These are phyloP conservation scores for Cadophora sp. DNA, from an alignment of 2,329 filamentous ascomycete genomes.

Conservation along the genomic window DNA sequence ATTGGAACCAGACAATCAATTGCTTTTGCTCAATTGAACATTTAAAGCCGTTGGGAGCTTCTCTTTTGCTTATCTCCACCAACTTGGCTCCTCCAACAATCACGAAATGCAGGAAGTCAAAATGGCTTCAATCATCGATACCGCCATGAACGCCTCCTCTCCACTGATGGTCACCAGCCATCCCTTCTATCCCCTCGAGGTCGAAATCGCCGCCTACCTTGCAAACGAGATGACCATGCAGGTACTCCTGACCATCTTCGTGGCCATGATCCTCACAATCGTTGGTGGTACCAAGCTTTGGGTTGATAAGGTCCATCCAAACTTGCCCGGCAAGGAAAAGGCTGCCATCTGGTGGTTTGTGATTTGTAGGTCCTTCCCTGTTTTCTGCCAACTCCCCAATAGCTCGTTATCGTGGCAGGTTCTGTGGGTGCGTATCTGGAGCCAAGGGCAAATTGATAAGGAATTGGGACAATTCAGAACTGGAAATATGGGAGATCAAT, in stretches of 20 bases:
- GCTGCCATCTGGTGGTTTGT: conserved; percentile 76
- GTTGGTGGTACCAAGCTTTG: conserved; percentile 62
- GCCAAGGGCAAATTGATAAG: not conserved
- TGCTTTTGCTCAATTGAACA: conserved; percentile 12
- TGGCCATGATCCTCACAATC: conserved; percentile 60
- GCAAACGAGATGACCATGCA: conserved; percentile 69
- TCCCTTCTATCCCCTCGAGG: conserved; percentile 75
- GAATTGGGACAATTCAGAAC: no score
- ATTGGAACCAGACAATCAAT: conserved; percentile 7
- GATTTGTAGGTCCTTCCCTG: conserved; percentile 64
- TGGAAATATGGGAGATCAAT: conserved; percentile 47
- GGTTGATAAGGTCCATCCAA: conserved; percentile 59
- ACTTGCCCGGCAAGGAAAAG: conserved; percentile 60
- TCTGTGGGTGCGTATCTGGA: not conserved
- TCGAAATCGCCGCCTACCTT: conserved; percentile 66
- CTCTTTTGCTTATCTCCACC: not conserved
- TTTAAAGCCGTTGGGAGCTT: not conserved
- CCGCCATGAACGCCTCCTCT: conserved; percentile 33
- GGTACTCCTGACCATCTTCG: conserved; percentile 66
- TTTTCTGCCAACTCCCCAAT: not conserved
- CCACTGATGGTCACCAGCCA: conserved; percentile 50
- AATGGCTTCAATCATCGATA: conserved; percentile 31
- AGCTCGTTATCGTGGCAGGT: conserved; percentile 2
- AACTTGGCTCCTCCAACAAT: conserved; percentile 10
- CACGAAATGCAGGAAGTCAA: conserved; percentile 19